Conservation (phyloP, 225 moss, liverwort and hornwort species). For the Neckera pumila region DNA sequence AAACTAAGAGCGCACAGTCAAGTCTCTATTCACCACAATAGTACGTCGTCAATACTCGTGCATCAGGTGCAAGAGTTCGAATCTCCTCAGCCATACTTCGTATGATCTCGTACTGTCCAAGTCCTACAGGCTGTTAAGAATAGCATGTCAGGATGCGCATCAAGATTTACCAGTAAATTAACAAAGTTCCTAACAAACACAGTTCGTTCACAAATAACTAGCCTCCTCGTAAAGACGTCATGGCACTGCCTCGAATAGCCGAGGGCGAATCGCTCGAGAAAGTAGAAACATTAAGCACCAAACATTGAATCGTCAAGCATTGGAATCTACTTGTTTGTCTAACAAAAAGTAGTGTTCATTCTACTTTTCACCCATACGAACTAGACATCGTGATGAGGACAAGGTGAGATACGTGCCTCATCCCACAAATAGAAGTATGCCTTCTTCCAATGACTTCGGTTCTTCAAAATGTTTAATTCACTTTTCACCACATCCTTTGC, state of each 20-base stretch:
- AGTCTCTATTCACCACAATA: slow-evolving; percentile 63
- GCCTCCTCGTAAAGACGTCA: neutral
- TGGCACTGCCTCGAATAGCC: neutral
- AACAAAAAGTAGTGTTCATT: neutral
- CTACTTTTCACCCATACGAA: neutral
- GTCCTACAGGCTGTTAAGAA: slow-evolving; percentile 61
- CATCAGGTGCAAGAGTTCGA: slow-evolving; percentile 69
- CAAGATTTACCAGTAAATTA: neutral
- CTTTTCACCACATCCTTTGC: slow-evolving; percentile 59
- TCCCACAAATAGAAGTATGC: slow-evolving; percentile 93
- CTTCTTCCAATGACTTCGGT: slow-evolving; percentile 70
- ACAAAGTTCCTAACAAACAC: neutral
- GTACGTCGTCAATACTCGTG: slow-evolving; percentile 77
- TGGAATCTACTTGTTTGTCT: neutral
- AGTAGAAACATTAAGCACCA: neutral
- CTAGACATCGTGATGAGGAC: neutral
- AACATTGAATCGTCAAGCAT: neutral
- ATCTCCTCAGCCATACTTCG: slow-evolving; percentile 68
- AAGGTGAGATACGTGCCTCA: slow-evolving; percentile 46
- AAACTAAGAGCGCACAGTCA: neutral
- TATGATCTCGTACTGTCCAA: slow-evolving; percentile 77
- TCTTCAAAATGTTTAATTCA: slow-evolving; percentile 63
- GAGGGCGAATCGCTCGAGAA: neutral
- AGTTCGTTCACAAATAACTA: neutral
- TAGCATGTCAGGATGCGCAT: neutral